Base-by-base conservation (phyloP, 2,329 filamentous ascomycete genomes). In the Penicillium sp. region DNA sequence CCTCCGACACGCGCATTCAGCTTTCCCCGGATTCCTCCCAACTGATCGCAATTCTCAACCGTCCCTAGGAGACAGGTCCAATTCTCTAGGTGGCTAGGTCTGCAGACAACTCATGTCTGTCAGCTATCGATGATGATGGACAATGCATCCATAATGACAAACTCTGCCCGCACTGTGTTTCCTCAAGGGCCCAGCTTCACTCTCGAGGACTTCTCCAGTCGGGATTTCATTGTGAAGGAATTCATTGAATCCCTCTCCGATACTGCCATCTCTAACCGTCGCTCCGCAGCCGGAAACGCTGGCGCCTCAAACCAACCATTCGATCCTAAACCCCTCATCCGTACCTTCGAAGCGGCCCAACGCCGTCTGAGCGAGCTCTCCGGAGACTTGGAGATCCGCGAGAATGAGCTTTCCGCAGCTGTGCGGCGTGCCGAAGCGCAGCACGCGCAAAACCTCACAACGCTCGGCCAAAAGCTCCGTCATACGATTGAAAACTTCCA, bases 161-260 rank as follows among this genome's bases (percentile, higher is more conserved):
- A 61, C 53, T 60, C 42, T 12, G 77, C 81, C 60, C 80, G 84
- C 72, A 78, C 83, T 58, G 79, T 91, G 65, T 92, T 88, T 67
- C 86, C 87, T 49, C 83, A 83, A 69, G 88, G 86, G 33, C 88
- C 89, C 53, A 86, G 80, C 69, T 96, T 96, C 75, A 89, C 84
- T 9, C 79, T 97, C 53, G 89, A 95, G 37, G 90, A 91, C 73
- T 89, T 91, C 72, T 88, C 88, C 49, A 88, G 79, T 68, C 88
- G 88, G 63, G 93, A 97, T 73, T 99, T 97, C 66, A 96, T 97
- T 56, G 92, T 97, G 58, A 90, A 95, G 65, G 93, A 99, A 74
- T 99, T 99, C 68, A 86, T 99, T 62, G 95, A 99, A 69, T 83
- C 86, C 43, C 83, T 99, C 50, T 93, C 92, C 42, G 91, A 97